Percentiles rank a stretch among this genome's conserved stretches.
phyloP scores from a whole-genome alignment of 2,329 filamentous ascomycete species.

The Talaromyces verruculosus region DNA sequence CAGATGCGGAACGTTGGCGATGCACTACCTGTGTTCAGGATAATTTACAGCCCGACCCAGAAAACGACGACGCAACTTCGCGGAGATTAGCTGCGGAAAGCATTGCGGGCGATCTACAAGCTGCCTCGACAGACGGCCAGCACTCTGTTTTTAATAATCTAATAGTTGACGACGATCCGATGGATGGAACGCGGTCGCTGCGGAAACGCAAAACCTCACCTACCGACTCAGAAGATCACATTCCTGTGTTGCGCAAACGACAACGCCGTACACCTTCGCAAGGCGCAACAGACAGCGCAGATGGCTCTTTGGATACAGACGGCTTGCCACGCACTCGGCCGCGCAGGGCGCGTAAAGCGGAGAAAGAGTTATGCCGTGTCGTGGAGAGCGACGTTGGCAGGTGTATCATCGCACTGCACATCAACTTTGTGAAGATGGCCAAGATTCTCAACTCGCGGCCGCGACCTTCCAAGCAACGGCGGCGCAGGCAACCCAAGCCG shows the following conservation, averaged over 20 bases:
- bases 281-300: conserved; percentile 23
- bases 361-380: conserved; percentile 42
- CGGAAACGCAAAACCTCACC: conserved; percentile 84
- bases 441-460: conserved; percentile 61
- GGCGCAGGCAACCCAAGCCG: conserved; percentile 48
- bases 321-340: conserved; percentile 52
- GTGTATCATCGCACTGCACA: conserved; percentile 59
- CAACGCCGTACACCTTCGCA: conserved; percentile 36
- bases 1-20: conserved; percentile 61
- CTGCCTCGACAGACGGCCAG: conserved; percentile 63
- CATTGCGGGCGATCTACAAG: conserved; percentile 69
- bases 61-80: conserved; percentile 27
- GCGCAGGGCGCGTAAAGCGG: conserved; percentile 52
- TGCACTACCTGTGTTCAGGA: conserved; percentile 58
- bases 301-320: conserved; percentile 26
- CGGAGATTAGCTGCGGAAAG: conserved; percentile 61
- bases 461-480: conserved; percentile 52
- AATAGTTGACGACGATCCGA: conserved; percentile 68
- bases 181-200: conserved; percentile 74
- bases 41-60: conserved; percentile 36
- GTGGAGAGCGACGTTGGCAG: conserved; percentile 45
- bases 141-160: conserved; percentile 76
- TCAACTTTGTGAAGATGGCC: conserved; percentile 60
- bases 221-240: conserved; percentile 54
- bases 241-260: conserved; percentile 51